phyloP scores from a whole-genome alignment of 768 basidiomycete species.

The Tylopilus sp. region DNA sequence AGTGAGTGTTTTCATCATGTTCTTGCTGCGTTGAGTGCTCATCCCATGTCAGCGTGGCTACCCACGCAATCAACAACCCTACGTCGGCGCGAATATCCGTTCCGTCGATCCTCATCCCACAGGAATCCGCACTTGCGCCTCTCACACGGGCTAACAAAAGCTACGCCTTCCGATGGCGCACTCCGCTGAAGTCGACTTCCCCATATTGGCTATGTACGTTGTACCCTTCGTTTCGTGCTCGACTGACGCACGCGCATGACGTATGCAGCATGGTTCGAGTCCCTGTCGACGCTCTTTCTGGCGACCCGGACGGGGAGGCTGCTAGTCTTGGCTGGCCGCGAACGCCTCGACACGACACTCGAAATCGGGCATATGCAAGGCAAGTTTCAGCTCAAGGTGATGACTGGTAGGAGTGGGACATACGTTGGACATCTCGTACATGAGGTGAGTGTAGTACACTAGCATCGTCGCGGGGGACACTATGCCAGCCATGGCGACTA shows the following conservation, averaged over 20 bases:
- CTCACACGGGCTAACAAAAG: conserved; percentile 24
- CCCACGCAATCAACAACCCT: conserved; percentile 77
- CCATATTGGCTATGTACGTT: conserved; percentile 84
- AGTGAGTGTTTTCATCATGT: conserved; percentile 52
- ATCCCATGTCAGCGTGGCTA: conserved; percentile 53
- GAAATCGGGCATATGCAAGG: conserved; percentile 98
- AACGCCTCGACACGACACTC: conserved; percentile 86
- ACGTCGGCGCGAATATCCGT: conserved; percentile 87
- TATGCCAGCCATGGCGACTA: no score
- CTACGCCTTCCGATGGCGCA: conserved; percentile 67
- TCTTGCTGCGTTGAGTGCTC: background rate
- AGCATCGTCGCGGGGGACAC: background rate
- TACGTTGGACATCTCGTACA: conserved; percentile 89
- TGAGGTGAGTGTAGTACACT: conserved; percentile 53
- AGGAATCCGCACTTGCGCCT: conserved; percentile 34
- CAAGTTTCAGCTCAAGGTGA: conserved; percentile 92
- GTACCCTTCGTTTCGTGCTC: background rate
- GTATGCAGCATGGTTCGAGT: conserved; percentile 83
- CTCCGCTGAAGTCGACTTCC: conserved; percentile 77
- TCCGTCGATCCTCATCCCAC: conserved; percentile 66
- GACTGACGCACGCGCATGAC: background rate
- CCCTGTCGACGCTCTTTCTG: conserved; percentile 79
- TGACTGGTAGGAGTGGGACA: conserved; percentile 45
- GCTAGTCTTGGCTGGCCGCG: conserved; percentile 88
- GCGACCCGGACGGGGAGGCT: conserved; percentile 75